Evolutionary conservation across 257 asterid genomes (phyloP).

Genomic region (Leptodermis oblonga): DNA sequence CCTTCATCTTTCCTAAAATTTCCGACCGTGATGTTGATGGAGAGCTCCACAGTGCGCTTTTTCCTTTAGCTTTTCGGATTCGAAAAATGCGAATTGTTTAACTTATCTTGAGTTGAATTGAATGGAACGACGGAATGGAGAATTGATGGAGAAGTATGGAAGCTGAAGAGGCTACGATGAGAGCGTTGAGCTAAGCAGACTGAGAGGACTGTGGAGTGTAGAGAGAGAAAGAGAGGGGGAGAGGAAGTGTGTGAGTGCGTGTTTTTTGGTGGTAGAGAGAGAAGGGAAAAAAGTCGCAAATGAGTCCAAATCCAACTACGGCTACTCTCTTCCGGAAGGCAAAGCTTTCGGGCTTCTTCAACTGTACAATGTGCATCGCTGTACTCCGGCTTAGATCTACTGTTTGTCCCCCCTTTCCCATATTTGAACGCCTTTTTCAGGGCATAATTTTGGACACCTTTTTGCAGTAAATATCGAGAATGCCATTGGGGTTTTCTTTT

Average conservation of each 20-base stretch:
- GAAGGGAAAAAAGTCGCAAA: neutral
- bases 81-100: neutral
- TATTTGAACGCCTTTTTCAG: neutral
- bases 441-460: conserved; percentile 7
- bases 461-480: neutral
- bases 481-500: conserved; percentile 11
- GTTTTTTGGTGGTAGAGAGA: neutral
- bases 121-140: neutral
- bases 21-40: neutral
- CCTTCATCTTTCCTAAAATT: neutral
- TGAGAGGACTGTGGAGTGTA: neutral
- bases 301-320: conserved; percentile 13
- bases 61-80: neutral
- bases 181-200: no score
- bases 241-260: conserved; percentile 11
- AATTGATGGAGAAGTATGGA: neutral
- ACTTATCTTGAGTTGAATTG: neutral
- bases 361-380: conserved; percentile 19
- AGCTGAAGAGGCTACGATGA: neutral
- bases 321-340: conserved; percentile 3
- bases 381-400: conserved; percentile 27
- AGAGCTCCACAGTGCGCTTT: neutral
- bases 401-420: neutral
- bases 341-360: no score
- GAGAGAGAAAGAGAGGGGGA: conserved; percentile 12